Conservation (phyloP, 768 basidiomycete genomes). For the Sporobolomyces roseus region DNA sequence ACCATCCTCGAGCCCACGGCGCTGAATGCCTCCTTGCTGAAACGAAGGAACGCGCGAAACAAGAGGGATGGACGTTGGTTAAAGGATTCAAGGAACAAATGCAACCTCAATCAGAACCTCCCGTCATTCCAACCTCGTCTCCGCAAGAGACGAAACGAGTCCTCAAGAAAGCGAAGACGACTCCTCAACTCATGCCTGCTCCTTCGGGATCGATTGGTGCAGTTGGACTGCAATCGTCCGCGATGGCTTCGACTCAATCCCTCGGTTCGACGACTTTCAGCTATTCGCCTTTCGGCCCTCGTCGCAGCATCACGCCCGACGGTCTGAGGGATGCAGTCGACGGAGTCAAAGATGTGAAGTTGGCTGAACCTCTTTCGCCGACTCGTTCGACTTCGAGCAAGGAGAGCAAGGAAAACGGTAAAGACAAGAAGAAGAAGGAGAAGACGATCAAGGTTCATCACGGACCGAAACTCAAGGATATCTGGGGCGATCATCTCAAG, state of each 20-base stretch:
- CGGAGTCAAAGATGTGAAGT: background rate
- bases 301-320: background rate
- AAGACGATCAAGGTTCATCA: background rate
- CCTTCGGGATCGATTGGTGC: background rate
- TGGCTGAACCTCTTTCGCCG: background rate
- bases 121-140: background rate
- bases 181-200: background rate
- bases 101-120: background rate
- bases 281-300: background rate
- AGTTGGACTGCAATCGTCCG: background rate
- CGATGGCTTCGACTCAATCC: background rate
- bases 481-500: slow-evolving; percentile 21
- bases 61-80: slow-evolving; percentile 19
- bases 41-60: background rate
- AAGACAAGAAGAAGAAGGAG: background rate
- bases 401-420: background rate
- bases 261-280: background rate
- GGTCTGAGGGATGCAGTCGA: background rate
- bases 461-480: slow-evolving; percentile 15
- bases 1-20: slow-evolving; percentile 5
- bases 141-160: background rate
- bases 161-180: background rate
- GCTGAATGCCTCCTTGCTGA: background rate
- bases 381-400: background rate
- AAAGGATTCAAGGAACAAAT: slow-evolving; percentile 29